phyloP scores from a whole-genome alignment of 805 yeast genomes.

The Ogataea henricii region DNA sequence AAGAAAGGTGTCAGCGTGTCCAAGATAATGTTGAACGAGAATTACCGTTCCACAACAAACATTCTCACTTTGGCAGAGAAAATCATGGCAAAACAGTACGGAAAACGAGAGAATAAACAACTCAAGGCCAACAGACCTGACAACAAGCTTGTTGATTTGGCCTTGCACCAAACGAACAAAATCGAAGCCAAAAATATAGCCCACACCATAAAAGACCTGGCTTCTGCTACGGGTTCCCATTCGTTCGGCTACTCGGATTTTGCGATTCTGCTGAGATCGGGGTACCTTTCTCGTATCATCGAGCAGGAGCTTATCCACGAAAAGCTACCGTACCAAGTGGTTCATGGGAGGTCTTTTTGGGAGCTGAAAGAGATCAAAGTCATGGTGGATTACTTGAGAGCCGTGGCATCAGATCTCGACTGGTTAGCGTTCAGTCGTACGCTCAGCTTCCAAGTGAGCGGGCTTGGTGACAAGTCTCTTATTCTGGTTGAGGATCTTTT shows the following conservation, averaged over 20 bases:
- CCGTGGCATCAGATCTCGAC: slow-evolving; percentile 60
- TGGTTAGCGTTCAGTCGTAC: slow-evolving; percentile 59
- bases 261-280: slow-evolving; percentile 70
- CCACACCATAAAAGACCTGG: slow-evolving; percentile 47
- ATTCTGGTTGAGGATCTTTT: slow-evolving; percentile 21
- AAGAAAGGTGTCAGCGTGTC: slow-evolving; percentile 21
- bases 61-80: slow-evolving; percentile 66
- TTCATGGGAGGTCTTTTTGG: slow-evolving; percentile 82
- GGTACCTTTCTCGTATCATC: slow-evolving; percentile 58
- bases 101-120: slow-evolving; percentile 43
- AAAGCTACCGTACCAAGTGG: slow-evolving; percentile 64
- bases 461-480: slow-evolving; percentile 60
- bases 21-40: slow-evolving; percentile 55
- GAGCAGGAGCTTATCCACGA: slow-evolving; percentile 61
- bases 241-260: slow-evolving; percentile 55
- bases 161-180: slow-evolving; percentile 41
- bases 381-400: slow-evolving; percentile 65
- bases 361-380: slow-evolving; percentile 67
- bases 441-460: slow-evolving; percentile 61
- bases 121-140: slow-evolving; percentile 48
- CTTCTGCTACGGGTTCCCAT: slow-evolving; percentile 42
- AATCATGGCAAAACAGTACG: slow-evolving; percentile 61
- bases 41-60: slow-evolving; percentile 76
- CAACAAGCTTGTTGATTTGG: slow-evolving; percentile 50
- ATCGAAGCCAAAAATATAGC: slow-evolving; percentile 64